A percentile compares a stretch with the other conserved stretches of the same genome.
These are phyloP conservation scores for Rhodotorula paludigena DNA, from an alignment of 768 basidiomycete species.

Conservation along the genomic window DNA sequence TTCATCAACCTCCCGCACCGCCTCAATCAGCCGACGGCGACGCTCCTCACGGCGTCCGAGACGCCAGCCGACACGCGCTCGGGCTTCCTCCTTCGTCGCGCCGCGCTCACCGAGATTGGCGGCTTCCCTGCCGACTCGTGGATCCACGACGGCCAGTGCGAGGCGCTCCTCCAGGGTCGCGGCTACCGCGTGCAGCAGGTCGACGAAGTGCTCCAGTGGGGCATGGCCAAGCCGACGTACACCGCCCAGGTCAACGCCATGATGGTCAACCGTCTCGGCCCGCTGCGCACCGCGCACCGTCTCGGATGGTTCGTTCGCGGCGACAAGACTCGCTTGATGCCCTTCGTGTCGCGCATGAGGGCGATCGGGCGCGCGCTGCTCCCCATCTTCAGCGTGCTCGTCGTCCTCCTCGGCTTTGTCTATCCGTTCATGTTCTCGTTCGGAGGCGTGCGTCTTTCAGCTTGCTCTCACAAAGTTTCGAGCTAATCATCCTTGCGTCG, in stretches of 20 bases:
- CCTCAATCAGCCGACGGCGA: slow-evolving; percentile 29
- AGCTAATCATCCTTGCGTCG: too few species aligned
- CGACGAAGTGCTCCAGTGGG: slow-evolving; percentile 41
- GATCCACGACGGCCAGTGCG: slow-evolving; percentile 41
- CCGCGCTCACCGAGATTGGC: slow-evolving; percentile 40
- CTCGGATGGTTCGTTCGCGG: slow-evolving; percentile 30
- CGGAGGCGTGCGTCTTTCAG: slow-evolving; percentile 30
- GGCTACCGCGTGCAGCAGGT: slow-evolving; percentile 37
- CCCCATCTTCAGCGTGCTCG: slow-evolving; percentile 24
- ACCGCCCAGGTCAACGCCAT: slow-evolving; percentile 25
- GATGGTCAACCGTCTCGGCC: slow-evolving; percentile 37
- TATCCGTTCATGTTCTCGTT: slow-evolving; percentile 39
- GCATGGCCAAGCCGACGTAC: slow-evolving; percentile 37
- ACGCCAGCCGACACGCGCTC: slow-evolving; percentile 38
- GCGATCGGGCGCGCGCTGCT: slow-evolving; percentile 25
- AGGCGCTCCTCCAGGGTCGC: slow-evolving; percentile 37
- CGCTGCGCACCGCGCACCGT: slow-evolving; percentile 30
- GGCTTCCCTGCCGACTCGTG: slow-evolving; percentile 41
- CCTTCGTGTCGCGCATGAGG: slow-evolving; percentile 24
- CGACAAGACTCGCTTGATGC: slow-evolving; percentile 35
- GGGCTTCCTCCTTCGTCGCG: slow-evolving; percentile 41
- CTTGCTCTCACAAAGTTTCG: neutral
- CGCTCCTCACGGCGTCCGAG: slow-evolving; percentile 38
- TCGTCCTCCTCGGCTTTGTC: slow-evolving; percentile 27
- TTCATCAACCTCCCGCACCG: slow-evolving; percentile 42